A percentile compares a stretch with the other conserved stretches of the same genome.
phyloP scores from a whole-genome alignment of 2,329 filamentous ascomycete species.

The Pseudonectria foliicola region DNA sequence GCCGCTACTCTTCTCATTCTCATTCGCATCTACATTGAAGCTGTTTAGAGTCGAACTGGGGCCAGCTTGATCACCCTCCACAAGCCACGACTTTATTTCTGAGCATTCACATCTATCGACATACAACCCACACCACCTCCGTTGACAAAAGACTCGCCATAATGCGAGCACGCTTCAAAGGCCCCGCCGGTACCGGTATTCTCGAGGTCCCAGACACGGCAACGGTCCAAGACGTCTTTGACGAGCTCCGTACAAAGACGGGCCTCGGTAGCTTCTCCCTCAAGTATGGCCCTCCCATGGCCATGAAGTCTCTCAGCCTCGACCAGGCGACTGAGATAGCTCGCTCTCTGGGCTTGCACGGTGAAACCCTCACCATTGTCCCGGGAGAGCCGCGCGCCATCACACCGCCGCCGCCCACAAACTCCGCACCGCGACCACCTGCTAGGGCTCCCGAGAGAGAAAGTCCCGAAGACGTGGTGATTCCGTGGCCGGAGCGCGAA shows the following conservation, averaged over 20 bases:
- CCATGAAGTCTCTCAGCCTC: slow-evolving; percentile 58
- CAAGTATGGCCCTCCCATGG: slow-evolving; percentile 73
- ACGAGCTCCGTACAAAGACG: slow-evolving; percentile 56
- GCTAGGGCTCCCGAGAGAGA: slow-evolving; percentile 5
- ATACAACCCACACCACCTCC: too few species aligned
- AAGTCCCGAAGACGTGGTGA: slow-evolving; percentile 27
- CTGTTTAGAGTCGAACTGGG: too few species aligned
- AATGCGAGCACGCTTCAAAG: slow-evolving; percentile 71
- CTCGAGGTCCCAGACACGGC: slow-evolving; percentile 63
- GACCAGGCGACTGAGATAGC: slow-evolving; percentile 41
- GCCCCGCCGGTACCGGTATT: slow-evolving; percentile 64
- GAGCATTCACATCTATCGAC: too few species aligned
- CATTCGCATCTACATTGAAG: too few species aligned
- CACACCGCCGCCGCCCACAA: slow-evolving; percentile 3
- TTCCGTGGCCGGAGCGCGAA: slow-evolving; percentile 42
- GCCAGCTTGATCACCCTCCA: too few species aligned
- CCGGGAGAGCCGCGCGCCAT: slow-evolving; percentile 27
- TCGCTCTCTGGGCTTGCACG: slow-evolving; percentile 41
- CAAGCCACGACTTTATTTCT: too few species aligned
- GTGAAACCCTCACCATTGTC: slow-evolving; percentile 45
- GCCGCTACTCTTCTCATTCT: too few species aligned
- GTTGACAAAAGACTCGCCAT: neutral
- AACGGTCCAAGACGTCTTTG: slow-evolving; percentile 54
- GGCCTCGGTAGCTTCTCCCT: slow-evolving; percentile 61
- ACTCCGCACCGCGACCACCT: neutral